Percentiles rank a stretch among this genome's conserved stretches.
Conservation (phyloP, 2,329 filamentous ascomycete species). For the Claviceps cyperi region DNA sequence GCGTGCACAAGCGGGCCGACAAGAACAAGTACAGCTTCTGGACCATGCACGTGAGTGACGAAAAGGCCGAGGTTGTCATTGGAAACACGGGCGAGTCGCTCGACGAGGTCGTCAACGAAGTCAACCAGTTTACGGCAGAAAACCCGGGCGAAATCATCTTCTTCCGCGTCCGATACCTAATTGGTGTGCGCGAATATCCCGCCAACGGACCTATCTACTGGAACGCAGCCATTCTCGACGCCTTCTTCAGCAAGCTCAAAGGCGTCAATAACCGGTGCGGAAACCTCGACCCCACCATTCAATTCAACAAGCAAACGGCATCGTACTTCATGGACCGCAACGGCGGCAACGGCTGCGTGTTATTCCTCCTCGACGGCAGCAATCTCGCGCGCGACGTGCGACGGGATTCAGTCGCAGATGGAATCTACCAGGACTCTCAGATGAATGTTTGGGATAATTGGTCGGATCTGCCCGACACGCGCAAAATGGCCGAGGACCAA, state of each 20-base stretch:
- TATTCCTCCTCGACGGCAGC: conserved; percentile 15
- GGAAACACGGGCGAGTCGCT: conserved; percentile 32
- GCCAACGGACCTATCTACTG: conserved; percentile 18
- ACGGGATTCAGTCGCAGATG: conserved; percentile 13
- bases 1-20: conserved; percentile 9
- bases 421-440: conserved; percentile 15
- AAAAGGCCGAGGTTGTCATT: conserved; percentile 20
- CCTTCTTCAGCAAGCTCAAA: conserved; percentile 27
- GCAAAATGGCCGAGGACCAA: conserved; percentile 11
- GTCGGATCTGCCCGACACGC: conserved; percentile 15
- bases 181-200: conserved; percentile 24
- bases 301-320: conserved; percentile 14
- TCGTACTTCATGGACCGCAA: conserved; percentile 19
- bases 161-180: conserved; percentile 28
- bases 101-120: conserved; percentile 25
- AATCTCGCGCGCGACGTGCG: conserved; percentile 10
- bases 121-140: conserved; percentile 30
- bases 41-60: conserved; percentile 25
- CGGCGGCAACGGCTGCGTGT: conserved; percentile 18
- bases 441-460: conserved; percentile 16
- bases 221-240: conserved; percentile 22
- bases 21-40: conserved; percentile 20
- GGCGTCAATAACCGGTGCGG: conserved; percentile 25
- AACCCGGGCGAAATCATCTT: conserved; percentile 31
- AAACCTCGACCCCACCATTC: conserved; percentile 11